These are phyloP conservation scores for Coemansia sp. DNA, from an alignment of 192 early-diverging fungal genomes.

Conservation along the genomic window DNA sequence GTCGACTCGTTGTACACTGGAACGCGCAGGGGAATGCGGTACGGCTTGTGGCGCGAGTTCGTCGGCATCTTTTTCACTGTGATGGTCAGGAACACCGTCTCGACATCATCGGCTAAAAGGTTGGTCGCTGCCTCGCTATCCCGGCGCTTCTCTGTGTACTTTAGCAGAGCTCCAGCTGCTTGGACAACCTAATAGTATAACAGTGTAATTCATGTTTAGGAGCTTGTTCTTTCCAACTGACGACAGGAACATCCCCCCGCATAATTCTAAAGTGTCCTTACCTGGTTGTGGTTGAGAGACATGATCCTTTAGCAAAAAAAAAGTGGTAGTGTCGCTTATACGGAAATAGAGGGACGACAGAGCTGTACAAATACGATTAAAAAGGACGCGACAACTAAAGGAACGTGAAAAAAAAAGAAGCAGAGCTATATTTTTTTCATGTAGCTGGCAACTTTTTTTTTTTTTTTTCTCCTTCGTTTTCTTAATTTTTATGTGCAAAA, in stretches of 20 bases:
- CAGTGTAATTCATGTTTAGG: neutral
- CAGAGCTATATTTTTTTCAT: neutral
- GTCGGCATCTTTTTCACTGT: conserved; percentile 71
- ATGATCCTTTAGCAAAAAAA: conserved; percentile 13
- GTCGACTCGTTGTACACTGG: conserved; percentile 65
- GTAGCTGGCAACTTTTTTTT: conserved; percentile 12
- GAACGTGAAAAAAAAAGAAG: neutral
- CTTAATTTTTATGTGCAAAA: neutral
- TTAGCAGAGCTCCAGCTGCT: conserved; percentile 44
- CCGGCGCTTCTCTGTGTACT: conserved; percentile 28
- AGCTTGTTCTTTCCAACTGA: neutral
- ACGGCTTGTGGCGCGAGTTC: conserved; percentile 64
- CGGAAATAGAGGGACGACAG: neutral
- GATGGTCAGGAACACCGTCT: conserved; percentile 66
- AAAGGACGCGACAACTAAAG: conserved; percentile 4
- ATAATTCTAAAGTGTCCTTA: conserved; percentile 15
- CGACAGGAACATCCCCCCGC: neutral
- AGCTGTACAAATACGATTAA: conserved; percentile 1
- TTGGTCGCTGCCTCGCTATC: conserved; percentile 47
- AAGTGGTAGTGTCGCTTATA: neutral
- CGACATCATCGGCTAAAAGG: conserved; percentile 58
- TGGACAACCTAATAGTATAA: conserved; percentile 36
- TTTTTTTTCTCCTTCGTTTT: conserved; percentile 13
- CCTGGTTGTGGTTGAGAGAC: conserved; percentile 46
- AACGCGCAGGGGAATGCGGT: conserved; percentile 71